phyloP scores from a whole-genome alignment of 2,329 filamentous ascomycete genomes.

The Penicillium sp. region DNA sequence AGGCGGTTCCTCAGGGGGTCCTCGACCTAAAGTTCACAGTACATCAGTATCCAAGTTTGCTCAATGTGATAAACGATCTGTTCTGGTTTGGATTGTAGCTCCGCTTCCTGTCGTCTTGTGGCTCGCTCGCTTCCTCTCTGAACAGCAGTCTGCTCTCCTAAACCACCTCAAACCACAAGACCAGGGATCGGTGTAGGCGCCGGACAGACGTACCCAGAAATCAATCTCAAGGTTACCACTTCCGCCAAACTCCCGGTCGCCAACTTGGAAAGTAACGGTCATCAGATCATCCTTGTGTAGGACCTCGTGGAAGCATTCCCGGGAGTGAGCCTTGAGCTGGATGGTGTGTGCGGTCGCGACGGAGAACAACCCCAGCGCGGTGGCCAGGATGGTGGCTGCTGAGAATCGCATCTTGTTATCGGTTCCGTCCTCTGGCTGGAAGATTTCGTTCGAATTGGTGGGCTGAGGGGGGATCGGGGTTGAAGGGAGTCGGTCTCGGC shows the following conservation, averaged over 20 bases:
- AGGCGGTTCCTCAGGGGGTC: conserved; percentile 75
- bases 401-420: conserved; percentile 43
- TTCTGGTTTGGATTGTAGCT: background rate
- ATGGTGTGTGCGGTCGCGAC: conserved; percentile 86
- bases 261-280: conserved; percentile 95
- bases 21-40: conserved; percentile 60
- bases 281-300: conserved; percentile 95
- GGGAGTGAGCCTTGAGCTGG: conserved; percentile 85
- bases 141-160: background rate
- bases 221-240: conserved; percentile 95
- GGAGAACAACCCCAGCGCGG: conserved; percentile 58
- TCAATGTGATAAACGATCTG: background rate
- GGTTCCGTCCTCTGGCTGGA: background rate
- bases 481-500: conserved; percentile 6
- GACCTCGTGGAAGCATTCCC: conserved; percentile 96
- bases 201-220: conserved; percentile 75
- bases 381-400: conserved; percentile 45
- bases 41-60: conserved; percentile 8
- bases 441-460: background rate
- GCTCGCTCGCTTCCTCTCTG: background rate
- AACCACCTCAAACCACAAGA: background rate
- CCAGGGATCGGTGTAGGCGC: conserved; percentile 1
- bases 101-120: background rate
- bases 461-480: conserved; percentile 1
- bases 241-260: conserved; percentile 91